Conservation (phyloP, 1,284 basidiomycete species). For the Apiotrichum laibachii region DNA sequence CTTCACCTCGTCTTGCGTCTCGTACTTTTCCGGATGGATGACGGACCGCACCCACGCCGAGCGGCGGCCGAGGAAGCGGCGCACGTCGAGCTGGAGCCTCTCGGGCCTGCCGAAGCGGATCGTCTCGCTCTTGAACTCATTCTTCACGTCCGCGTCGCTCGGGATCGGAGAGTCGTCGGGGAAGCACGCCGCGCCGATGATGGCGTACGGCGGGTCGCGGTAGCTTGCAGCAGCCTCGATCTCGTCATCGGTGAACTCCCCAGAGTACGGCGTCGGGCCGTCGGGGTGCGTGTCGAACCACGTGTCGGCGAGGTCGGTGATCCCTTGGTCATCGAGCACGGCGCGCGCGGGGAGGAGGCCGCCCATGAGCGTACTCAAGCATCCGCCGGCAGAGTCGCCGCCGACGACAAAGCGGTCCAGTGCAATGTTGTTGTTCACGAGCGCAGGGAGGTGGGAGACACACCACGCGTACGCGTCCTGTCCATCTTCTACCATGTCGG, state of each 20-base stretch:
- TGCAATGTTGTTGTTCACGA: conserved; percentile 17
- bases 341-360: conserved; percentile 19
- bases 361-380: conserved; percentile 15
- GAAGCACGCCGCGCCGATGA: conserved; percentile 2
- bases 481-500: conserved; percentile 17
- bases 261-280: conserved; percentile 2
- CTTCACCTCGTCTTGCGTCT: conserved; percentile 12
- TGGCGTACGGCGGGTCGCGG: conserved; percentile 10
- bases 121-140: background rate
- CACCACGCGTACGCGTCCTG: conserved; percentile 18
- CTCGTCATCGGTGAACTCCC: conserved; percentile 19
- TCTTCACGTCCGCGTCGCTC: background rate
- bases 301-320: conserved; percentile 24
- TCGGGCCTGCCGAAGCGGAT: conserved; percentile 15
- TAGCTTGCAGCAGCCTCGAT: conserved; percentile 13
- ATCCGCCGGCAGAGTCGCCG: conserved; percentile 38
- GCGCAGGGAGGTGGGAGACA: conserved; percentile 1
- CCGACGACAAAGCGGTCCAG: conserved; percentile 23
- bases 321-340: conserved; percentile 29
- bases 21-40: conserved; percentile 6
- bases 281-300: conserved; percentile 12
- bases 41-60: background rate
- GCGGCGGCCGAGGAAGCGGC: background rate
- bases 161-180: too few relatives aligned
- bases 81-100: conserved; percentile 11